Evolutionary conservation across 441 rosid species (phyloP).

Genomic region (Gossypium trilobum): DNA sequence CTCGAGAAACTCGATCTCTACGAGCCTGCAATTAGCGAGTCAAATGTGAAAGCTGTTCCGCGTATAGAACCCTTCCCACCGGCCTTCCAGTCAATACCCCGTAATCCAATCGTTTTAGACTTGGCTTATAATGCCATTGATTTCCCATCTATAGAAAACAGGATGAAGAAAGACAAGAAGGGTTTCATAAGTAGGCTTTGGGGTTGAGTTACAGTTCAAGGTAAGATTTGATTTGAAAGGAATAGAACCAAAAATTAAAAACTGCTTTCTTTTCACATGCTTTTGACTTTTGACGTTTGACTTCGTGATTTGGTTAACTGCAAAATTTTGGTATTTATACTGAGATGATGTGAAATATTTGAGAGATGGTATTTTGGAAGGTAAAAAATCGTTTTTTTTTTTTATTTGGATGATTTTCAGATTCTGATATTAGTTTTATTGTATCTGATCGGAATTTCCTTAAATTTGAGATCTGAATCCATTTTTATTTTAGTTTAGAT

Average conservation of each 20-base stretch:
- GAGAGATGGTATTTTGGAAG: neutral
- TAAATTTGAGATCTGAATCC: neutral
- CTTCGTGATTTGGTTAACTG: neutral
- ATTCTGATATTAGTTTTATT: neutral
- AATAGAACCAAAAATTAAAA: neutral
- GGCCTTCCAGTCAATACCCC: conserved; percentile 49
- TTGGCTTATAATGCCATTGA: conserved; percentile 54
- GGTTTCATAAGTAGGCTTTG: conserved; percentile 72
- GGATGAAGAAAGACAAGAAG: conserved; percentile 72
- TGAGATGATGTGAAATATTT: neutral
- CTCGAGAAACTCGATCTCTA: conserved; percentile 71
- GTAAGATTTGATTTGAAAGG: neutral
- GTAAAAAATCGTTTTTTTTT: neutral
- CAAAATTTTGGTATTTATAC: neutral
- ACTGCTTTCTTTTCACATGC: neutral
- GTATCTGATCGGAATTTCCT: neutral
- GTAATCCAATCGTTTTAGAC: conserved; percentile 81
- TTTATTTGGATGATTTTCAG: neutral
- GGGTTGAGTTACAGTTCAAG: conserved; percentile 29
- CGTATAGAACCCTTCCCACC: conserved; percentile 83
- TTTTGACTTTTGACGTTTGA: neutral
- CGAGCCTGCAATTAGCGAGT: conserved; percentile 68
- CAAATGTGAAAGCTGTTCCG: conserved; percentile 47
- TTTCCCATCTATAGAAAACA: conserved; percentile 74
- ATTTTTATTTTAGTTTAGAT: neutral